phyloP scores from a whole-genome alignment of 2,329 filamentous ascomycete species.

The Colletotrichum siamense region DNA sequence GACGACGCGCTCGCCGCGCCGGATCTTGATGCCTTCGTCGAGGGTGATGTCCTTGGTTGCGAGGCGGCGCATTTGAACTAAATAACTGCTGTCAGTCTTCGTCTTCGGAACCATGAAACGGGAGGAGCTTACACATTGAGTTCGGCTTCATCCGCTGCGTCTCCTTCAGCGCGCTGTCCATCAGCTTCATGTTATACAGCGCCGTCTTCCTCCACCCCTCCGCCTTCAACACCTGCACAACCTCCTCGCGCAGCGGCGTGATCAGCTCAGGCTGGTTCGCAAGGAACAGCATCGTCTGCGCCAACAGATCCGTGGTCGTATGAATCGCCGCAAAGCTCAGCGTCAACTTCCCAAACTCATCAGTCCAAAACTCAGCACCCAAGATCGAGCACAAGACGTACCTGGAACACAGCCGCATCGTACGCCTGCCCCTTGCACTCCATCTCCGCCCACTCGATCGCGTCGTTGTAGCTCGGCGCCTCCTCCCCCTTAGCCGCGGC shows the following conservation, averaged over 20 bases:
- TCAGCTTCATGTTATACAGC: slow-evolving; percentile 40
- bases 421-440: slow-evolving; percentile 34
- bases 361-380: too few relatives aligned
- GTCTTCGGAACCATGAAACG: not conserved
- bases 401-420: slow-evolving; percentile 69
- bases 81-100: not conserved
- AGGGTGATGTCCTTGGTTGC: not conserved
- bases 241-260: slow-evolving; percentile 47
- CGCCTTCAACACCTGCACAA: slow-evolving; percentile 35
- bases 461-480: slow-evolving; percentile 30
- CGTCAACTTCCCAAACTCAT: slow-evolving; percentile 51
- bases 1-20: not conserved
- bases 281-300: slow-evolving; percentile 43
- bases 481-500: slow-evolving; percentile 5
- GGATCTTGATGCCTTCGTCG: not conserved
- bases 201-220: slow-evolving; percentile 39
- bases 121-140: not conserved
- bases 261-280: slow-evolving; percentile 42
- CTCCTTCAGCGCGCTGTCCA: slow-evolving; percentile 49
- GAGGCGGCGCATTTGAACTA: not conserved
- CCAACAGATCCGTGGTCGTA: slow-evolving; percentile 41
- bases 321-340: slow-evolving; percentile 67
- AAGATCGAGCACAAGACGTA: too few relatives aligned
- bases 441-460: slow-evolving; percentile 58
- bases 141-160: slow-evolving; percentile 28